A percentile compares a stretch with the other conserved stretches of the same genome.
phyloP scores from a whole-genome alignment of 2,329 filamentous ascomycete species.

The Penicillium sclerotiorum region DNA sequence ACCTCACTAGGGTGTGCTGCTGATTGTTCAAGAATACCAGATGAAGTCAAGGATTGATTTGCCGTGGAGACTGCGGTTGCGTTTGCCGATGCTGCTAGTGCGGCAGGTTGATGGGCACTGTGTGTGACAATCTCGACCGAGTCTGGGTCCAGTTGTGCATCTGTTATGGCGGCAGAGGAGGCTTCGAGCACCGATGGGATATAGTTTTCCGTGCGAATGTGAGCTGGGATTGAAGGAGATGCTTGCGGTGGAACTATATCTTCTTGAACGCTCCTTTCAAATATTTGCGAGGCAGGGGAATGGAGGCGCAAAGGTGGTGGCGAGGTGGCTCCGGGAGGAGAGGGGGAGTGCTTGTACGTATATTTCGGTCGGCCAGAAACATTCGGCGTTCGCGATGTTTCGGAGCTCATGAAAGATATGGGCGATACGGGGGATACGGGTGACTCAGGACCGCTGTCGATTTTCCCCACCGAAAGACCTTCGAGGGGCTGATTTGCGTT shows the following conservation, averaged over 20 bases:
- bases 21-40: constrained; percentile 58
- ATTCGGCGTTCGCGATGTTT: constrained; percentile 23
- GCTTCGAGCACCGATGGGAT: constrained; percentile 91
- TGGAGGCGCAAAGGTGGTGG: constrained; percentile 71
- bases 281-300: constrained; percentile 81
- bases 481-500: constrained; percentile 11
- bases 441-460: no score
- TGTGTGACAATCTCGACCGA: constrained; percentile 92
- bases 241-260: constrained; percentile 66
- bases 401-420: constrained; percentile 27
- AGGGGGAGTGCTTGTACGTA: constrained; percentile 55
- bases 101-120: constrained; percentile 77
- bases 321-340: constrained; percentile 68
- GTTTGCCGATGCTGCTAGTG: no score
- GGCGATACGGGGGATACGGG: constrained; percentile 15
- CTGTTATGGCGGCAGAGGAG: constrained; percentile 88
- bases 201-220: constrained; percentile 91
- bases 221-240: constrained; percentile 85
- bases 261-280: constrained; percentile 94
- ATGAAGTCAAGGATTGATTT: constrained; percentile 39
- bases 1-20: constrained; percentile 42
- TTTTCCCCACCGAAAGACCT: not conserved
- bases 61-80: constrained; percentile 56
- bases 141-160: constrained; percentile 80
- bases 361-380: constrained; percentile 24